Conservation (phyloP, 2,329 filamentous ascomycete genomes). For the Phyllosticta citriasiana region DNA sequence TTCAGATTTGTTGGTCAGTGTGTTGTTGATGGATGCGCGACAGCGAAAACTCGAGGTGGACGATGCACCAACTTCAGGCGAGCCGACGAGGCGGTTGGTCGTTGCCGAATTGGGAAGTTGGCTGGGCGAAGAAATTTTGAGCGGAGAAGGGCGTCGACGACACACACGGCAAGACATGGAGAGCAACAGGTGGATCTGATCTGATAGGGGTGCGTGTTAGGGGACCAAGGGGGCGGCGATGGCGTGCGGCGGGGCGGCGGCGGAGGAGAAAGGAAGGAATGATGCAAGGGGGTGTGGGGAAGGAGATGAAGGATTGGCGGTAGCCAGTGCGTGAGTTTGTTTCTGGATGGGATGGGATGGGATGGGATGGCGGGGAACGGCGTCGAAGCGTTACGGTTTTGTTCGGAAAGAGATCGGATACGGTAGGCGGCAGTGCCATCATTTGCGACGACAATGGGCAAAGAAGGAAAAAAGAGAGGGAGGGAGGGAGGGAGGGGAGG, state of each 20-base stretch:
- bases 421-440: background rate
- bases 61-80: conserved; percentile 16
- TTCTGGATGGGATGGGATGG: no score
- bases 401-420: background rate
- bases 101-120: background rate
- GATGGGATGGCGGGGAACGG: background rate
- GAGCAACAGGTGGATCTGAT: background rate
- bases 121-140: background rate
- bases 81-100: background rate
- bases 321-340: no score
- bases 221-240: background rate
- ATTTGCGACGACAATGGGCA: background rate
- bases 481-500: no score
- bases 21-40: conserved; percentile 37
- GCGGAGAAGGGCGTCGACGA: background rate
- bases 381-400: background rate
- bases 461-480: background rate
- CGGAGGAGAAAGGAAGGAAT: no score
- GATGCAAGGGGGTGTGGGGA: background rate
- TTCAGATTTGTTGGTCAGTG: no score
- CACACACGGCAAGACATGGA: background rate
- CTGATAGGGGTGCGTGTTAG: background rate
- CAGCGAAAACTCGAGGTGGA: conserved; percentile 30
- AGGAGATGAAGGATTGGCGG: background rate
- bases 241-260: no score